phyloP scores from a whole-genome alignment of 78 protist genomes.

The Capsaspora owczarzaki region DNA sequence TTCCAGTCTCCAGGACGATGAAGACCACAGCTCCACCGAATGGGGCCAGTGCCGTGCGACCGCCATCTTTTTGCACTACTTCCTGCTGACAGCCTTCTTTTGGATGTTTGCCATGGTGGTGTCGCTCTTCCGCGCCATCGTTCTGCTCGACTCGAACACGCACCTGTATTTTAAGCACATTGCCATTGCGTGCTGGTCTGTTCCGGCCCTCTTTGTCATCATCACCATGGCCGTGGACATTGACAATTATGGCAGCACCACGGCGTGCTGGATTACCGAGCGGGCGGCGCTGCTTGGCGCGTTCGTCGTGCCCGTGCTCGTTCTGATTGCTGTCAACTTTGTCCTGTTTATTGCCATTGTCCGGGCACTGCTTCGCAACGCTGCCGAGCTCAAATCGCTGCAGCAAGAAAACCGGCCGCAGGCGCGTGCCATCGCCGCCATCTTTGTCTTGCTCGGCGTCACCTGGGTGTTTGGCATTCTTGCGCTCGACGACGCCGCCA shows the following conservation, averaged over 20 bases:
- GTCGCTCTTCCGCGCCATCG: background rate
- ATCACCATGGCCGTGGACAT: background rate
- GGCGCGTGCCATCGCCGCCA: background rate
- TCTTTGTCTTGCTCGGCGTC: background rate
- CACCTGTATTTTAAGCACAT: background rate
- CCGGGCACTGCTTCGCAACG: background rate
- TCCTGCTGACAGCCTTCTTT: background rate
- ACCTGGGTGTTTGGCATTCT: background rate
- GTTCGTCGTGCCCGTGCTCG: background rate
- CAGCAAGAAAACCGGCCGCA: background rate
- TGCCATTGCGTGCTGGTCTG: background rate
- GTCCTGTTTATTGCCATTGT: background rate
- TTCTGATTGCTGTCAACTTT: background rate
- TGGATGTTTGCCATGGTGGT: background rate
- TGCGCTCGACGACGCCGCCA: background rate
- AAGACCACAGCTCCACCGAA: too few relatives aligned
- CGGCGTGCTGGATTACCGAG: background rate
- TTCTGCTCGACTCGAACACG: background rate
- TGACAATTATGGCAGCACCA: background rate
- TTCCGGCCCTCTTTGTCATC: background rate
- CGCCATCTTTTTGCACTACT: background rate
- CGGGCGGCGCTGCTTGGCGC: background rate
- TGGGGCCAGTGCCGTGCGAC: background rate
- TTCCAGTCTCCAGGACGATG: too few relatives aligned
- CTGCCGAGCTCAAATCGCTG: background rate